Evolutionary conservation across 768 basidiomycete species (phyloP), one percentile per base, ranked within the genome.

Genomic region (Leccinum boreale): DNA sequence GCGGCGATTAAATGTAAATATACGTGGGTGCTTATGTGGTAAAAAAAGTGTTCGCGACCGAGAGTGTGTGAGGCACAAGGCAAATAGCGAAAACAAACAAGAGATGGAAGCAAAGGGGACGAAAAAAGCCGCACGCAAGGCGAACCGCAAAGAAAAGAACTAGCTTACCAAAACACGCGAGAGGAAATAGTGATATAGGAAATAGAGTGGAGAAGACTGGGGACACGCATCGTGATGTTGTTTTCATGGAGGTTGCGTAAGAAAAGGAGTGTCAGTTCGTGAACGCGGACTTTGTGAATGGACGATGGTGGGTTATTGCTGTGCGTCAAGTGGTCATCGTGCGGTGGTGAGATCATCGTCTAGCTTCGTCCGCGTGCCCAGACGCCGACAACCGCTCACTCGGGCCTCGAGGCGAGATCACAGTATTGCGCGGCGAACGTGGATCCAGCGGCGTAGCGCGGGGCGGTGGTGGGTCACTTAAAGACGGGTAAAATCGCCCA

Each of bases 211-310:
- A 31, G 15, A 14, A 28, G 17, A 28, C 26, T 4, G 9, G 15
- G 21, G 33, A 50, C 54, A 46, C 47, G 54, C 60, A 60, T 70
- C 71, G 55, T 71, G 61, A 64, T 55, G 49, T 44, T 53, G 56
- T 53, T 19, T 61, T 72, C 69, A 58, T 70, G 58, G 53, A 49
- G 53, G 52, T 44, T 59, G 61, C 62, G 65, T 71, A 55, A 60
- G 60, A 52, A 44, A 44, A 44, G 42, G 42, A 50, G 7, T 24
- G 35, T 31, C 52, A 50, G 60, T 44, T 72, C 70, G 58, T 72
- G 19, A 58, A 50, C 50, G 53, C 56, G 50, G 48, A 23, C 50
- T 51, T 33, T 35, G 33, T 35, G 50, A 50, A 50, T n/a, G 36
- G 59, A 49, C n/a, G 52, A 49, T 36, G 46, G 50, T 47, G 19